phyloP scores from a whole-genome alignment of 441 rosid genomes.

The Gossypium aridum region DNA sequence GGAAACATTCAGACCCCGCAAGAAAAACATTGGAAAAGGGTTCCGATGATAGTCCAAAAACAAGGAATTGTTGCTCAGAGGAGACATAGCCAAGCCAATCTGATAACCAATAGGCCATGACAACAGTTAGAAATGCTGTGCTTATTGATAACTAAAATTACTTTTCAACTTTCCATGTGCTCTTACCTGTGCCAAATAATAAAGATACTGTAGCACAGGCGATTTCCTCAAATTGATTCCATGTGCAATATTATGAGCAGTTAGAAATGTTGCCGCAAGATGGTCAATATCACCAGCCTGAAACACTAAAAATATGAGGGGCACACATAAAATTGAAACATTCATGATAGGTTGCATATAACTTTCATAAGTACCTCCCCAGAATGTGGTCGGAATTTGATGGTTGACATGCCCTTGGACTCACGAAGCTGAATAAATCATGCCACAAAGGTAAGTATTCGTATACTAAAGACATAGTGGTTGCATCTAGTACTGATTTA shows the following conservation, averaged over 20 bases:
- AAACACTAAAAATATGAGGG: conserved; percentile 18
- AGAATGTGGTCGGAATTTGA: conserved; percentile 90
- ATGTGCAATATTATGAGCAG: conserved; percentile 93
- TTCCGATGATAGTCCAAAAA: conserved; percentile 94
- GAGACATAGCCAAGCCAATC: conserved; percentile 99
- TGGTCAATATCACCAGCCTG: conserved; percentile 99
- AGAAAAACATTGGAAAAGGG: conserved; percentile 87
- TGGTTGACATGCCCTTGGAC: conserved; percentile 96
- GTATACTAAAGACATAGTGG: conserved; percentile 3
- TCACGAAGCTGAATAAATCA: conserved; percentile 79
- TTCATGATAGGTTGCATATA: neutral
- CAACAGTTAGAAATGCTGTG: conserved; percentile 14
- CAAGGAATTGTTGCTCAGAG: conserved; percentile 97
- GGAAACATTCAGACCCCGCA: conserved; percentile 93
- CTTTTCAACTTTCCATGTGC: neutral
- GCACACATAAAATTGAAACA: conserved; percentile 7
- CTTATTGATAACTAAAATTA: neutral
- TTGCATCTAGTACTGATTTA: neutral
- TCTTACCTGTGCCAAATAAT: conserved; percentile 88
- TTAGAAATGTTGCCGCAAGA: conserved; percentile 96
- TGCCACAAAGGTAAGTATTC: conserved; percentile 11
- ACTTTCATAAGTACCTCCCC: conserved; percentile 68
- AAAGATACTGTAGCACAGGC: conserved; percentile 99
- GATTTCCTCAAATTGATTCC: conserved; percentile 96
- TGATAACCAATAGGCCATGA: conserved; percentile 24